phyloP scores from a whole-genome alignment of 768 basidiomycete species.

The Lactarius deliciosus region DNA sequence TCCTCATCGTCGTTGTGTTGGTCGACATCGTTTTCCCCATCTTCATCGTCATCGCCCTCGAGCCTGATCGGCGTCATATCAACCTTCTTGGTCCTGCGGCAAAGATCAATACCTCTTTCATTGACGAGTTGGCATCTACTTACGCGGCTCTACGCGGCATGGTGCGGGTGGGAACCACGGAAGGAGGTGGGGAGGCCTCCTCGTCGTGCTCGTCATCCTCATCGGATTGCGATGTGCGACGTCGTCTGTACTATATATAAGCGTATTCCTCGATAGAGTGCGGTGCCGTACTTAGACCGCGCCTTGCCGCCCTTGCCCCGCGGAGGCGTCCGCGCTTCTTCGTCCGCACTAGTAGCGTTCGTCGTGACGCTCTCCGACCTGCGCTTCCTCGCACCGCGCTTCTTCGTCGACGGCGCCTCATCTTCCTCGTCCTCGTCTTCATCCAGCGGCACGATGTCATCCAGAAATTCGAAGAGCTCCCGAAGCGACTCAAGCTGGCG shows the following conservation, averaged over 20 bases:
- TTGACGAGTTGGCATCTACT: conserved; percentile 36
- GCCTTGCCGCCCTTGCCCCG: conserved; percentile 39
- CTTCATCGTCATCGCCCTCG: conserved; percentile 37
- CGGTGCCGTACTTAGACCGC: conserved; percentile 34
- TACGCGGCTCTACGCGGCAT: conserved; percentile 63
- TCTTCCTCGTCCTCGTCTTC: conserved; percentile 51
- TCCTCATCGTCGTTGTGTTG: conserved; percentile 26
- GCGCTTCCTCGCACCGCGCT: conserved; percentile 47
- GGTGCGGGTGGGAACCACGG: conserved; percentile 46
- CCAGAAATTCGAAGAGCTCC: conserved; percentile 67
- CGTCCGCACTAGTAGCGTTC: conserved; percentile 39
- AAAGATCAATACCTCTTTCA: conserved; percentile 37
- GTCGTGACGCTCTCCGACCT: conserved; percentile 60
- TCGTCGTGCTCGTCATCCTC: conserved; percentile 39
- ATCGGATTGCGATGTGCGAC: conserved; percentile 54
- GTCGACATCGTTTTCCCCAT: conserved; percentile 30
- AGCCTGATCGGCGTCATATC: conserved; percentile 30
- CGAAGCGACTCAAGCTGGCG: conserved; percentile 61
- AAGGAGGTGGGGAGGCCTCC: conserved; percentile 39
- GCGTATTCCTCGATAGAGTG: not conserved
- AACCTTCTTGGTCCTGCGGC: conserved; percentile 27
- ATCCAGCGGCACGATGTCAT: conserved; percentile 68
- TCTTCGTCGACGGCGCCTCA: conserved; percentile 38
- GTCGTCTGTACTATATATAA: conserved; percentile 43
- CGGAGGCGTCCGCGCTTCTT: conserved; percentile 29